Evolutionary conservation across 148 eudicot species (phyloP), one percentile per base, ranked within the genome.

Genomic region (Oxyria digyna): DNA sequence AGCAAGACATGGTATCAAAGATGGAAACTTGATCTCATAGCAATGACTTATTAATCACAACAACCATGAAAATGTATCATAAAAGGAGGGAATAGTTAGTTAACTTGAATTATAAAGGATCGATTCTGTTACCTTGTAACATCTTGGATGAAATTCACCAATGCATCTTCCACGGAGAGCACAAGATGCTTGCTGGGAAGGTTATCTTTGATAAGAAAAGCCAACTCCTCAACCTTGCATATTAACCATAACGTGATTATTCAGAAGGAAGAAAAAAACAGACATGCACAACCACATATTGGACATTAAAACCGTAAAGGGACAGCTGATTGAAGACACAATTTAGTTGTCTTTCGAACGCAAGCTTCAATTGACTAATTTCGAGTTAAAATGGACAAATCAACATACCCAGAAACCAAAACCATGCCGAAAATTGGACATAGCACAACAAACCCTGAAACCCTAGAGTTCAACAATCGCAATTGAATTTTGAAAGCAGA

Each of bases 221-320:
- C 98, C 79, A 94, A 80, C 75, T 94, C 98, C 81, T 94, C 96
- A 76, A 88, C 96, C 98, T 93, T 37, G 81, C 80, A 76, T 42
- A 20, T 35, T 27, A n/a, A 62, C 49, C 66, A 55, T 14, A 41
- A 66, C 38, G 15, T 3, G 29, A 65, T 65, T 13, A 32, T 8
- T 65, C 13, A 65, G 38, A n/a, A 35, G 29, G 0, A 10, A 37
- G 45, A 23, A 65, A 38, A 4, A 65, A 65, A 66, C 27, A 41
- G 26, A 66, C 26, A 65, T 65, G 24, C 13, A 37, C 42, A 1
- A 64, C 13, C 43, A 64, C 43, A 33, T 6, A 33, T 6, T 33
- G 13, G 26, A 65, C 15, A 35, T 6, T 35, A 6, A n/a, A 35
- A 35, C 38, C 4, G 38, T 2, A 35, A 35, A 35, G 38, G 38